Base-by-base conservation (phyloP, 306 rosid genomes). In the Potentilla sterilis region DNA sequence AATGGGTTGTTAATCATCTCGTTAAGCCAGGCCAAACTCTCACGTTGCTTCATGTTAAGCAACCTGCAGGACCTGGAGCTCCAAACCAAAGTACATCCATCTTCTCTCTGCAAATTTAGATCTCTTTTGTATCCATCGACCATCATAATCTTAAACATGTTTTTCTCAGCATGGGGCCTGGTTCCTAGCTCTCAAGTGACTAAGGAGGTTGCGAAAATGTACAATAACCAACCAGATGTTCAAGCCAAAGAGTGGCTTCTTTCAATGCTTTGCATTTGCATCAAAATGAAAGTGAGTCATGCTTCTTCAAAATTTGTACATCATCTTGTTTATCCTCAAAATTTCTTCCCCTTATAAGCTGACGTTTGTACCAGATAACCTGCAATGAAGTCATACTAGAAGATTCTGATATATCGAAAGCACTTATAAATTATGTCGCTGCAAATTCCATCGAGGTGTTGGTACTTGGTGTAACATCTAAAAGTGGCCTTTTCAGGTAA, bases 1-100 rank as follows among this genome's bases (percentile, higher is more conserved):
- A 88, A 84, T 94, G 98, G 98, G 82, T 93, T 0, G 82, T 90
- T 24, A 96, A 92, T 13, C 90, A 84, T 79, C 86, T 94, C 49
- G 86, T 87, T 13, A 88, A 78, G 75, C 65, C 35, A 58, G 93
- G 91, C 54, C 96, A 94, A 82, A 22, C 71, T 62, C 81, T 94
- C 28, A 76, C 88, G 8, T 80, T 94, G 66, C 7, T 94, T 68
- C 91, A 94, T 83, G 91, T 87, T 72, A 91, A 87, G 58, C 90
- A 77, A 43, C 84, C 57, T 67, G 35, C 89, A 37, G 40, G 40
- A 54, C 55, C 88, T 82, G 73, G 88, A 62, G 34, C 75, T 85
- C 81, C 87, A 2, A 69, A 81, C 37, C 61, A 87, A 54, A 32
- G 97, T 89, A 22, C 18, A 58, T 58, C 65, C 1, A 3, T 16